Evolutionary conservation across 306 rosid species (phyloP).

Genomic region (Quercus mongolica): DNA sequence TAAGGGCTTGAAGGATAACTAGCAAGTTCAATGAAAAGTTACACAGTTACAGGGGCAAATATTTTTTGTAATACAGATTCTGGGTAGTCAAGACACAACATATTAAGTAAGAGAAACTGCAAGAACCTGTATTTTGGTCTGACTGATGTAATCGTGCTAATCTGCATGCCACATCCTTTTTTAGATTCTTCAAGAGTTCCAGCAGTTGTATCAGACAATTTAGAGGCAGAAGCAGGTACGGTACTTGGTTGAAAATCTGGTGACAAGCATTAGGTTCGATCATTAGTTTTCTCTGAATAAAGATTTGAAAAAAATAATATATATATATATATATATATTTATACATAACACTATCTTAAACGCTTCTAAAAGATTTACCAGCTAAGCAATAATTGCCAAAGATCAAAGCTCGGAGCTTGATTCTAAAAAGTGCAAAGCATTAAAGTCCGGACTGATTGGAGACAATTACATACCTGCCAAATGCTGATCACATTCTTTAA

Average conservation of each 20-base stretch:
- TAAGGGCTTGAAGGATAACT: neutral
- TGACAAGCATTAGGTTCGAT: constrained; percentile 3
- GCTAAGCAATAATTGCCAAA: neutral
- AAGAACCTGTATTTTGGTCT: constrained; percentile 57
- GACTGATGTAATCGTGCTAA: constrained; percentile 5
- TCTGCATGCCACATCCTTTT: constrained; percentile 3
- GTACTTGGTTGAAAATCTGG: constrained; percentile 14
- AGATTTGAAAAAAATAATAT: neutral
- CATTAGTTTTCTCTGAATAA: constrained; percentile 36
- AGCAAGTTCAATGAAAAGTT: neutral
- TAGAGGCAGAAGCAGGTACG: constrained; percentile 7
- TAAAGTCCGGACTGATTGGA: neutral
- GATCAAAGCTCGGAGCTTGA: neutral
- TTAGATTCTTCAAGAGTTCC: constrained; percentile 26
- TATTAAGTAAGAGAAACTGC: neutral
- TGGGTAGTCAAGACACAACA: neutral
- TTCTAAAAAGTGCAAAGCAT: neutral
- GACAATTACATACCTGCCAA: constrained; percentile 12
- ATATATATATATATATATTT: neutral
- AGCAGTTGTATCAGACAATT: constrained; percentile 3
- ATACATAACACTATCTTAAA: neutral
- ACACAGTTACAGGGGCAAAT: neutral
- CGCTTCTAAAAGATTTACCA: neutral
- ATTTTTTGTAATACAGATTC: neutral
- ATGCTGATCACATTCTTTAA: constrained; percentile 11